Percentiles rank a stretch among this genome's conserved stretches.
These are phyloP conservation scores for Globisporangium nagaii DNA, from an alignment of 352 stramenopile genomes.

Conservation along the genomic window DNA sequence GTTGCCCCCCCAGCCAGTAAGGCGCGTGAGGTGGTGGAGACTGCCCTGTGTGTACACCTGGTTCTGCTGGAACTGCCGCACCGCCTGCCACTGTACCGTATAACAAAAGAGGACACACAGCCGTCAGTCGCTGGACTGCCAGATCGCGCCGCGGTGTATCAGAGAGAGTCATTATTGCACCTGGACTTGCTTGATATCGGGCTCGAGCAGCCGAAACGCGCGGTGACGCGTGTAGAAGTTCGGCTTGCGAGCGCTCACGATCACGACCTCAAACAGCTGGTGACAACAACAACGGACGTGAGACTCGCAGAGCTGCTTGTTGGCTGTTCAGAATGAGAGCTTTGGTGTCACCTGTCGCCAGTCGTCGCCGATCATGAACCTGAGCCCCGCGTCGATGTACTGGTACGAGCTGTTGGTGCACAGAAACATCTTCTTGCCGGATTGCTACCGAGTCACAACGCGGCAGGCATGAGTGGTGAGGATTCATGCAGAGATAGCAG, in stretches of 20 bases:
- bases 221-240: slow-evolving; percentile 88
- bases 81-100: slow-evolving; percentile 47
- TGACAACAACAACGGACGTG: neutral
- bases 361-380: slow-evolving; percentile 88
- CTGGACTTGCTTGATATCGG: slow-evolving; percentile 59
- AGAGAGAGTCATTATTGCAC: slow-evolving; percentile 14
- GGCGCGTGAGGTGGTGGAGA: slow-evolving; percentile 45
- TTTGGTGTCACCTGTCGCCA: slow-evolving; percentile 62
- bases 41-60: slow-evolving; percentile 84
- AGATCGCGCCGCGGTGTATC: too few species aligned
- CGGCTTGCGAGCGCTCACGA: slow-evolving; percentile 87
- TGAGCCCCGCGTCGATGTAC: slow-evolving; percentile 91
- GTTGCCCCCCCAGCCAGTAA: slow-evolving; percentile 60
- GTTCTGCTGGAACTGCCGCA: slow-evolving; percentile 46
- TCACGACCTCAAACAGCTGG: slow-evolving; percentile 87
- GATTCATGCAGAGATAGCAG: too few species aligned
- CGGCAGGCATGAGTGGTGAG: too few species aligned
- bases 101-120: neutral
- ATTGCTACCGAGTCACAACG: slow-evolving; percentile 28
- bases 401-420: slow-evolving; percentile 92
- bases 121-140: too few species aligned
- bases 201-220: slow-evolving; percentile 70
- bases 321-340: neutral
- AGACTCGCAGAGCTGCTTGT: neutral
- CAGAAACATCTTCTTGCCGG: slow-evolving; percentile 90